Percentiles rank a stretch among this genome's conserved stretches.
phyloP scores from a whole-genome alignment of 805 yeast species.

The Wickerhamomyces sydowiorum region DNA sequence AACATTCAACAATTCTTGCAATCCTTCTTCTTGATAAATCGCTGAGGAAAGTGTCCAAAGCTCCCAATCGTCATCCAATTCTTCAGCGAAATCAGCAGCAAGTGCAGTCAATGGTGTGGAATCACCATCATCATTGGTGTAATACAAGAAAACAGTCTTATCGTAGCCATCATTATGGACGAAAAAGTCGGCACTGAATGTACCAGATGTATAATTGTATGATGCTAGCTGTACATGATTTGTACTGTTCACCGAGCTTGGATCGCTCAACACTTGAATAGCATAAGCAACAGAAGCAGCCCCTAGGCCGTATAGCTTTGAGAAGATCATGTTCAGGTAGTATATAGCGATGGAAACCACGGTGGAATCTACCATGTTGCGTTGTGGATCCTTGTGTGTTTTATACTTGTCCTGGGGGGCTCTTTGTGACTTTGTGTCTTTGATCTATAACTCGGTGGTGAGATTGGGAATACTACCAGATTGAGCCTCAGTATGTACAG shows the following conservation, averaged over 20 bases:
- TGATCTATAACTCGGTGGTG: too few relatives aligned
- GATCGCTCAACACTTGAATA: neutral
- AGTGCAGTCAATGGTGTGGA: neutral
- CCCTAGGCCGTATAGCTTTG: neutral
- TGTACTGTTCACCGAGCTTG: neutral
- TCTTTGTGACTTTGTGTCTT: too few relatives aligned
- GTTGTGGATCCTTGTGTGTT: too few relatives aligned
- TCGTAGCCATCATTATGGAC: neutral
- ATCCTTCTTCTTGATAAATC: neutral
- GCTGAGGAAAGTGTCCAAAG: neutral
- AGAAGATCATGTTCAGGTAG: neutral
- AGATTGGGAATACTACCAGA: too few relatives aligned
- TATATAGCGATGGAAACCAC: neutral
- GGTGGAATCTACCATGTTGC: neutral
- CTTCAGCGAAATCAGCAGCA: neutral
- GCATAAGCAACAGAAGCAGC: neutral
- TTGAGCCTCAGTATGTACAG: too few relatives aligned
- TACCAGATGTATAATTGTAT: neutral
- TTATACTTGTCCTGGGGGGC: too few relatives aligned
- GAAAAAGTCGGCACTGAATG: neutral
- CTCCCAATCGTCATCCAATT: neutral
- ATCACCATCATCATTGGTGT: neutral
- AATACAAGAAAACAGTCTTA: neutral
- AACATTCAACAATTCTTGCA: neutral
- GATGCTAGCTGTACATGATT: neutral